Conservation (phyloP, 352 stramenopile genomes). For the Phytophthora fragariaefolia region DNA sequence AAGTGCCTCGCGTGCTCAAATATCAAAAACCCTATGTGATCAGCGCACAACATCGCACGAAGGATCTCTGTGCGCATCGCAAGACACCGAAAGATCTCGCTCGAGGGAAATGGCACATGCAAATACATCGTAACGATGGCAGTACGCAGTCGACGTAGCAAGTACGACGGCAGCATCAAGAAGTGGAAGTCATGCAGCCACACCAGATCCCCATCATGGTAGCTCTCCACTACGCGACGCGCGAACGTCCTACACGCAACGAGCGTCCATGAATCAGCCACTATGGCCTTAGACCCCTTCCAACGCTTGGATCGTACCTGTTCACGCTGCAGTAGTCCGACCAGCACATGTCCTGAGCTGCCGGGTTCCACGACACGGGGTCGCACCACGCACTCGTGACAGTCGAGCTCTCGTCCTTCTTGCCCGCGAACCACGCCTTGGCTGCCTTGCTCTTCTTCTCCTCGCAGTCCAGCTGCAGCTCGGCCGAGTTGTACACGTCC, state of each 20-base stretch:
- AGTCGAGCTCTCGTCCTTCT: constrained; percentile 11
- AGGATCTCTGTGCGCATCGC: constrained; percentile 91
- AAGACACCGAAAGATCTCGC: constrained; percentile 98
- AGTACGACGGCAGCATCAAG: constrained; percentile 96
- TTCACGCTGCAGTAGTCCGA: constrained; percentile 85
- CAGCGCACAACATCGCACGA: constrained; percentile 89
- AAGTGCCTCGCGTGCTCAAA: constrained; percentile 96
- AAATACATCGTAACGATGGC: constrained; percentile 97
- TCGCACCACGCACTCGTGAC: constrained; percentile 55
- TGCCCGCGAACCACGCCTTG: constrained; percentile 19
- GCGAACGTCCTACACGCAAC: constrained; percentile 44
- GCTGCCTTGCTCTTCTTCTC: constrained; percentile 2
- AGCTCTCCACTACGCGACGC: constrained; percentile 70
- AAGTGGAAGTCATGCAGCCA: constrained; percentile 99
- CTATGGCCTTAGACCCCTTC: background rate
- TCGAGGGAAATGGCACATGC: constrained; percentile 98
- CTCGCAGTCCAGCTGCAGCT: constrained; percentile 65
- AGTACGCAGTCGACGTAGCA: constrained; percentile 91
- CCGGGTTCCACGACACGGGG: constrained; percentile 81
- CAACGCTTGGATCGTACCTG: constrained; percentile 17
- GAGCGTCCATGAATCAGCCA: background rate
- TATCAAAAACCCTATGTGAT: constrained; percentile 94
- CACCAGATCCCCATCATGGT: constrained; percentile 88
- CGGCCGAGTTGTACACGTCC: constrained; percentile 93
- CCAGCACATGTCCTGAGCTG: constrained; percentile 80